Base-by-base conservation (phyloP, 805 yeast species). In the Ogataea ganodermae region DNA sequence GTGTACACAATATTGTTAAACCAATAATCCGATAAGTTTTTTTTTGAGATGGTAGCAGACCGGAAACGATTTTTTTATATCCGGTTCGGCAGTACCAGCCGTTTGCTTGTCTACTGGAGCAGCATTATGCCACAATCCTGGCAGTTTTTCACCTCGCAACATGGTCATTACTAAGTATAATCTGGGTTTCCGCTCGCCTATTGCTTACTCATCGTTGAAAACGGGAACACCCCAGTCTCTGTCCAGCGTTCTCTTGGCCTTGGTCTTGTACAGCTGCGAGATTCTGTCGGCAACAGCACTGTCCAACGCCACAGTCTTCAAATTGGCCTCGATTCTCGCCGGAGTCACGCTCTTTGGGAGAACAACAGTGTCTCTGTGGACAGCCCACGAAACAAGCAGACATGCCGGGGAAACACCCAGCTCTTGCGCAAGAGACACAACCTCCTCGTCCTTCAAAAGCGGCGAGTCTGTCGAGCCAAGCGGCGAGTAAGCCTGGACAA, bases 401-500 rank as follows among this genome's bases (percentile, higher is more conserved):
- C 45, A 79, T 70, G 79, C 80, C 0, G 76, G 69, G 5, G 76
- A 64, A 5, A 74, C 76, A 21, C 63, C 61, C 59, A 83, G 74
- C 63, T 78, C 77, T 47, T 72, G 60, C 13, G 88, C 86, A 38
- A 86, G 61, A 43, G 71, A 65, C 41, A 66, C 44, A 14, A 73
- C 51, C 7, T 59, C 56, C 16, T 59, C 59, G 44, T 71, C 63
- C 33, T 58, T 53, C 42, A 71, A 58, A 12, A 72, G 45, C 3
- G 78, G 76, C 10, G 76, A 67, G 35, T 69, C 71, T 6, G 60
- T 58, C 5, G 75, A 68, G 3, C 78, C 78, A 49, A 74, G 65
- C 16, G 78, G 78, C 26, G 70, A 62, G 56, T 72, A 74, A 6
- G 75, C 77, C 45, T 70, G 70, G 16, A 73, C 46, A 32, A 54